Base-by-base conservation (phyloP, 2,329 filamentous ascomycete species). In the Diplocarpon rosae region DNA sequence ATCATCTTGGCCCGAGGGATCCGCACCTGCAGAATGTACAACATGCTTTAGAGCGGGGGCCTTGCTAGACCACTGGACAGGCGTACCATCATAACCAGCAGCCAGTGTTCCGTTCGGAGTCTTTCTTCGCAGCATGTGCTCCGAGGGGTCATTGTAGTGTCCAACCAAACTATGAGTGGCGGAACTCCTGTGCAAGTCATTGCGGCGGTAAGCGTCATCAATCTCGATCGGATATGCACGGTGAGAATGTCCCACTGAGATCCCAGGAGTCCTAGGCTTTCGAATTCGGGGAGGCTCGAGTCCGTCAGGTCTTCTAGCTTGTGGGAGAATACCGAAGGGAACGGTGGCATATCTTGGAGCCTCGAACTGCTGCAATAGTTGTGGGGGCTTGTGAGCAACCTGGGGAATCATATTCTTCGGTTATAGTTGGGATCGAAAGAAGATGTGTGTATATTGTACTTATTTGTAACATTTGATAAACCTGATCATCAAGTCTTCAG, bases 81-180 rank as follows among this genome's bases (percentile, higher is more conserved):
- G 79, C 5, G 85, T 85, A 28, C 85, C 87, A 70, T 96, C 89
- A 59, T 95, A 95, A 10, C 87, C 88, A 43, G 85, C 87, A 52
- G 90, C 83, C 49, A 96, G 75, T 31, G 88, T 95, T n/a, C 90
- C 92, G 59, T 82, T 90, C 4, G 90, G 92, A 8, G 90, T 96
- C 65, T 96, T 96, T 53, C 90, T 78, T 53, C 90, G 79, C 45
- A 95, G 70, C 56, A 86, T 84, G 63, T 94, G 80, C 62, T 95
- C 87, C n/a, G 56, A 52, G 8, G 53, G 52, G 39, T 59, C 54
- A 49, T 57, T 48, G 39, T 59, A 58, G 13, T 52, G 50, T n/a
- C 54, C 50, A 38, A 46, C 44, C 37, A 52, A 48, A 11, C 49
- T 30, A 24, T 50, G 48, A 17, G 43, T 47, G 16, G 33, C 40